Conservation (phyloP, 495 filamentous ascomycete genomes). For the Bacidia rubella region DNA sequence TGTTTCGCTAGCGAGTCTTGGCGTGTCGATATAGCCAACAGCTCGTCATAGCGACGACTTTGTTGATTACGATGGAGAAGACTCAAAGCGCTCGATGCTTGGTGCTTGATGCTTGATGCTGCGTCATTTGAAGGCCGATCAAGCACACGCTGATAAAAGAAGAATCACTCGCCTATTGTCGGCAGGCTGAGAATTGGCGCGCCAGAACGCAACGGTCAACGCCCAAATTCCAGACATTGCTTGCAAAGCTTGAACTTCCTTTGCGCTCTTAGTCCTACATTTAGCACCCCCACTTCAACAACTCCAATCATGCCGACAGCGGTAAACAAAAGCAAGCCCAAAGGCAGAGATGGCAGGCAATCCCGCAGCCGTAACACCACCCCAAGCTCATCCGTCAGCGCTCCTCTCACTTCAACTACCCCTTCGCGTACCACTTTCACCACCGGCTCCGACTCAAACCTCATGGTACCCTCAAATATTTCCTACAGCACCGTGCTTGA, state of each 20-base stretch:
- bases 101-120: too few species aligned
- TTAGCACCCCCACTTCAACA: background rate
- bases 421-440: constrained; percentile 41
- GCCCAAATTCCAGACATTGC: background rate
- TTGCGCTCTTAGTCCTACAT: background rate
- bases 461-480: constrained; percentile 41
- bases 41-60: too few species aligned
- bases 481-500: constrained; percentile 66
- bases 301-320: constrained; percentile 29
- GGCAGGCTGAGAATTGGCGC: background rate
- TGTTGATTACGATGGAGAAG: too few species aligned
- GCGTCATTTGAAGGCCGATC: too few species aligned
- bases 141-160: too few species aligned
- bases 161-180: too few species aligned
- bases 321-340: constrained; percentile 58
- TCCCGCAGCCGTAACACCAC: constrained; percentile 81
- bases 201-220: background rate
- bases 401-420: constrained; percentile 32
- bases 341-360: constrained; percentile 53
- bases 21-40: too few species aligned
- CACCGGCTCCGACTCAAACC: constrained; percentile 51
- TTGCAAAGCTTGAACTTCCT: constrained; percentile 21
- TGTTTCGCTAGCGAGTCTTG: too few species aligned
- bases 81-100: too few species aligned
- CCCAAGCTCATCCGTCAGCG: constrained; percentile 47